Evolutionary conservation across 352 stramenopile genomes (phyloP).

Genomic region (Phytophthora aleatoria): DNA sequence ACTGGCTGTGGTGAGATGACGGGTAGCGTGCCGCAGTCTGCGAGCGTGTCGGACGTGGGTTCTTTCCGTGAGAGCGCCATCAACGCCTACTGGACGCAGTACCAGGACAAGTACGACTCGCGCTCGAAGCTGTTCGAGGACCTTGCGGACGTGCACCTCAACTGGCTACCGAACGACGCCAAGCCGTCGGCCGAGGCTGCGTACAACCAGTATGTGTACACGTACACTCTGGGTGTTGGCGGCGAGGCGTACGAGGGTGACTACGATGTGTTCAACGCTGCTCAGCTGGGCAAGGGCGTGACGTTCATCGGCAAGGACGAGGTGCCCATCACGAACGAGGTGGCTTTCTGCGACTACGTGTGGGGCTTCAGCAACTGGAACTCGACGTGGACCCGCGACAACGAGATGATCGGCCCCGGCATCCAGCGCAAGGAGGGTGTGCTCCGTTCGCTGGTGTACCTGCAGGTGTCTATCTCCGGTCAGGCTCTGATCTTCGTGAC

Average conservation of each 20-base stretch:
- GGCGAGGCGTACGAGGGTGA: constrained; percentile 34
- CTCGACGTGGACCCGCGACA: constrained; percentile 64
- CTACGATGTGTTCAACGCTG: constrained; percentile 54
- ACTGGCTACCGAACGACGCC: constrained; percentile 40
- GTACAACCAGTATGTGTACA: constrained; percentile 65
- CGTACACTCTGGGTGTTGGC: constrained; percentile 51
- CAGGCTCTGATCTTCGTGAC: constrained; percentile 81
- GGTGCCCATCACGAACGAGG: constrained; percentile 67
- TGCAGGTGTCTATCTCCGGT: constrained; percentile 76
- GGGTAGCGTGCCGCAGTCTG: constrained; percentile 47
- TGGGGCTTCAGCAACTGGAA: constrained; percentile 79
- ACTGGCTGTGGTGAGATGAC: constrained; percentile 68
- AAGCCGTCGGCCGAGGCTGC: constrained; percentile 47
- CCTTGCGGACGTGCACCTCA: constrained; percentile 62
- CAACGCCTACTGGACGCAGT: constrained; percentile 48
- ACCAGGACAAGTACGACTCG: constrained; percentile 55
- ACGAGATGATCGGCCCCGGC: constrained; percentile 66
- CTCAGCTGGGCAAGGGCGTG: constrained; percentile 53
- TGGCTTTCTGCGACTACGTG: constrained; percentile 69
- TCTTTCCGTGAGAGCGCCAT: constrained; percentile 45
- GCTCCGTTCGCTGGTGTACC: constrained; percentile 69
- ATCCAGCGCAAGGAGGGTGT: constrained; percentile 73
- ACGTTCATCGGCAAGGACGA: constrained; percentile 61
- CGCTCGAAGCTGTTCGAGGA: constrained; percentile 58
- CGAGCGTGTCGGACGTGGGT: constrained; percentile 43